These are phyloP conservation scores for Colletotrichum scovillei DNA, from an alignment of 2,329 filamentous ascomycete species.

Conservation along the genomic window DNA sequence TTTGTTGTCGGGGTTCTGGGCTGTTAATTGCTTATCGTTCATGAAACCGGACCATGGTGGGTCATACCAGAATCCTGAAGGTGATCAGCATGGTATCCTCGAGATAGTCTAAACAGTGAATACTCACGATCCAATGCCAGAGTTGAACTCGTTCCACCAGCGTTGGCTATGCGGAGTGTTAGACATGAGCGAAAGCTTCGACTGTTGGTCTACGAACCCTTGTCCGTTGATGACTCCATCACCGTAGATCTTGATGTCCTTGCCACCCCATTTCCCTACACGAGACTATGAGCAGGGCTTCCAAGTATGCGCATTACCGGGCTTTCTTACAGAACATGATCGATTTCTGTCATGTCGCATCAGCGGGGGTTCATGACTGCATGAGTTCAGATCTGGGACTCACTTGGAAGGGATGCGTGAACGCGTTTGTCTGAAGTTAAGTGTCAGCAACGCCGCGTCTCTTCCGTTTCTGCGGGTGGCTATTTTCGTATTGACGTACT, in stretches of 20 bases:
- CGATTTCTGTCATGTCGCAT: slow-evolving; percentile 48
- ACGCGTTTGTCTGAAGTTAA: slow-evolving; percentile 47
- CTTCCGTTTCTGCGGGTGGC: too few species aligned
- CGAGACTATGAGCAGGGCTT: not conserved
- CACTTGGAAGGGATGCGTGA: slow-evolving; percentile 52
- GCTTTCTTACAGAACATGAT: slow-evolving; percentile 59
- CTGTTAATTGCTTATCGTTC: slow-evolving; percentile 35
- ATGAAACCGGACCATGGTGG: not conserved
- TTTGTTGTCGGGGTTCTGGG: slow-evolving; percentile 63
- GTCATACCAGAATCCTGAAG: slow-evolving; percentile 47
- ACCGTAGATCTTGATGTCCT: slow-evolving; percentile 71
- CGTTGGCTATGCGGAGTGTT: slow-evolving; percentile 42
- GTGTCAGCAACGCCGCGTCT: not conserved
- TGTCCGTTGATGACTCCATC: slow-evolving; percentile 68
- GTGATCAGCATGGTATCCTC: not conserved
- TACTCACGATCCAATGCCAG: slow-evolving; percentile 39
- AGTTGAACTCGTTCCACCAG: slow-evolving; percentile 56
- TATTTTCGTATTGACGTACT: not conserved
- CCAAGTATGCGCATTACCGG: not conserved
- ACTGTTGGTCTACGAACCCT: slow-evolving; percentile 39
- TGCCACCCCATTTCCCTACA: slow-evolving; percentile 70
- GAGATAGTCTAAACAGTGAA: not conserved
- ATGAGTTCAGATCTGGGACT: not conserved
- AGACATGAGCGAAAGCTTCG: not conserved
- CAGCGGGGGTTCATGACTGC: not conserved